Base-by-base conservation (phyloP, 306 rosid genomes). In the Trifolium subterraneum region DNA sequence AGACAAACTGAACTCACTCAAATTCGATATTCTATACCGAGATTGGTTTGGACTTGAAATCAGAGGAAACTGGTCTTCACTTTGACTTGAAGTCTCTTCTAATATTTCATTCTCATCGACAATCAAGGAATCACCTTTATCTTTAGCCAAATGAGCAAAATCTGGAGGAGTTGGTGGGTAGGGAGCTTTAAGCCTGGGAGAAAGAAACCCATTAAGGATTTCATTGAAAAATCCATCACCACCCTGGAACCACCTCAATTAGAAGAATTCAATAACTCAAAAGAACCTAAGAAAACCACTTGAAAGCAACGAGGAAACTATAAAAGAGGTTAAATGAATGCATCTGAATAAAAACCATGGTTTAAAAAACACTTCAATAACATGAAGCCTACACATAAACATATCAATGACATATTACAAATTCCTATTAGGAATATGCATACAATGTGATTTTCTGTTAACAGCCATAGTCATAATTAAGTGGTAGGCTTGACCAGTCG, bases 201-300 rank as follows among this genome's bases (percentile, higher is more conserved):
- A 82, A 80, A 93, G 97, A 84, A 91, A 89, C 39, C 98, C 98
- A 78, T 93, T 93, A 25, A 93, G 97, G 87, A 93, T 90, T 89
- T 93, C 98, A 76, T 93, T 93, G 92, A 93, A 93, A 79, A 93
- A 88, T 42, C 98, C 97, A 82, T 93, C 98, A 81, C 98, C 98
- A 64, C 98, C 98, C 98, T 91, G 89, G 68, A 80, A 82, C 19
- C 81, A 79, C 36, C 81, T 64, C 68, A 58, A 78, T 77, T 77
- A 76, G 78, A 74, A 87, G 72, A 74, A 87, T 44, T 74, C 18
- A 66, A 54, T 44, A 68, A 69, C 36, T 75, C 61, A 64, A 48
- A 65, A 52, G 67, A 44, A 56, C 36, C 15, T 56, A 71, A 23
- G 59, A 74, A 64, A 71, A 79, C 50, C 44, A 56, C 68, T 22